Evolutionary conservation across 1,284 basidiomycete species (phyloP).

Genomic region (Malassezia equina): DNA sequence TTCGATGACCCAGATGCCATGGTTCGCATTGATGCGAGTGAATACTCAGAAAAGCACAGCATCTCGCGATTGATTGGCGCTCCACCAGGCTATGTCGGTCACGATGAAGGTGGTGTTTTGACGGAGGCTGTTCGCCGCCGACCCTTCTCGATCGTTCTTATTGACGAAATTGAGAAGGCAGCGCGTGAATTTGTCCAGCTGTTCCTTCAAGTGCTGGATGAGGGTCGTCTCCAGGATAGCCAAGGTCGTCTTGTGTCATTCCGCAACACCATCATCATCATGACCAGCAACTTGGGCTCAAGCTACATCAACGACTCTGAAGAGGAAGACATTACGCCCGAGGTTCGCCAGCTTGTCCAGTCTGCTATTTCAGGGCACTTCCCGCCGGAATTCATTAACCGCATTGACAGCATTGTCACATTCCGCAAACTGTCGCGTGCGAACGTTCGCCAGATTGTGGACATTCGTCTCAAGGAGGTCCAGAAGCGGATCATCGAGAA

Average conservation of each 20-base stretch:
- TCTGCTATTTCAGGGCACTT: constrained; percentile 52
- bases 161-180: constrained; percentile 56
- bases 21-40: constrained; percentile 54
- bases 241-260: constrained; percentile 46
- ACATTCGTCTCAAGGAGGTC: constrained; percentile 54
- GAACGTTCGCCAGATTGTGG: constrained; percentile 54
- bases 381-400: constrained; percentile 56
- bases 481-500: constrained; percentile 65
- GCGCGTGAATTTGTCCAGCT: constrained; percentile 86
- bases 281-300: constrained; percentile 56
- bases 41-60: constrained; percentile 53
- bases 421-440: constrained; percentile 52
- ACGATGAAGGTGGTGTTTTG: constrained; percentile 67
- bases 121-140: constrained; percentile 50
- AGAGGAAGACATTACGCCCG: constrained; percentile 50
- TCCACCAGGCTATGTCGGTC: constrained; percentile 71
- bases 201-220: constrained; percentile 75
- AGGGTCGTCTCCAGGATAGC: constrained; percentile 66
- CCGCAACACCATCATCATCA: constrained; percentile 46
- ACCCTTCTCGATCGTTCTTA: constrained; percentile 46
- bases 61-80: constrained; percentile 53
- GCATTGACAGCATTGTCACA: constrained; percentile 53
- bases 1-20: constrained; percentile 55
- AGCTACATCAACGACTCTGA: constrained; percentile 53
- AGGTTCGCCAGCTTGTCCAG: constrained; percentile 50